phyloP scores from a whole-genome alignment of 139 green algal genomes.

The Closterium sp. region DNA sequence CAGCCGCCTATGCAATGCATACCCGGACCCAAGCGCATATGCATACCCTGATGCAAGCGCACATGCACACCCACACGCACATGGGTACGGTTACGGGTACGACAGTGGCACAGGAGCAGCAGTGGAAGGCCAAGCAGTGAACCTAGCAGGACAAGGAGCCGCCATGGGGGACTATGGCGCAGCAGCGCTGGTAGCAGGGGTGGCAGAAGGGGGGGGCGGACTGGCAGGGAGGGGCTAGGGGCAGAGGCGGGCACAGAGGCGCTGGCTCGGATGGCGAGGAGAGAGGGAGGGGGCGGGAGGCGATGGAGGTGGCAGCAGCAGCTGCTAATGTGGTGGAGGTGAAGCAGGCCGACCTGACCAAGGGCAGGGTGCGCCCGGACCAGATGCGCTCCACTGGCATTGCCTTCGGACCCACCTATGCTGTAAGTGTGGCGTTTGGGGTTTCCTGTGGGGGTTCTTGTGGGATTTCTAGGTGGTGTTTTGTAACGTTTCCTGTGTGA shows the following conservation, averaged over 20 bases:
- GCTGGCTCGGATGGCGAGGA: not conserved
- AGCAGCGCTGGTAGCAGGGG: not conserved
- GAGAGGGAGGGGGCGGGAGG: not conserved
- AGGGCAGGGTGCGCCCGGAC: constrained; percentile 16
- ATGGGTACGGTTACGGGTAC: not conserved
- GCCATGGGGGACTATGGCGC: not conserved
- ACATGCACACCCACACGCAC: too few species aligned
- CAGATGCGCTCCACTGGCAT: constrained; percentile 25
- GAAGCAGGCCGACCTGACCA: constrained; percentile 47
- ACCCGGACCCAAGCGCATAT: not conserved
- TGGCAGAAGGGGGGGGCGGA: not conserved
- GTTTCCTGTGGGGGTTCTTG: not conserved
- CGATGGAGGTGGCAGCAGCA: not conserved
- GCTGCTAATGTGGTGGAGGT: constrained; percentile 34
- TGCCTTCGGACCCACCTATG: constrained; percentile 34
- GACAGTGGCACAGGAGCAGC: not conserved
- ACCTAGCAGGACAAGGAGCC: not conserved
- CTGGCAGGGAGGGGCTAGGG: not conserved
- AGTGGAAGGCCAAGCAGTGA: too few species aligned
- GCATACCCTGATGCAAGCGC: not conserved
- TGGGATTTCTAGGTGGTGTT: not conserved
- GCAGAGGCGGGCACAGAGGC: not conserved
- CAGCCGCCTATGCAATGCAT: not conserved
- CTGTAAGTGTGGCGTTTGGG: not conserved
- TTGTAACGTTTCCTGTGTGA: not conserved